These are phyloP conservation scores for Tetrapisispora nanseiensis DNA, from an alignment of 805 yeast genomes.

Conservation along the genomic window DNA sequence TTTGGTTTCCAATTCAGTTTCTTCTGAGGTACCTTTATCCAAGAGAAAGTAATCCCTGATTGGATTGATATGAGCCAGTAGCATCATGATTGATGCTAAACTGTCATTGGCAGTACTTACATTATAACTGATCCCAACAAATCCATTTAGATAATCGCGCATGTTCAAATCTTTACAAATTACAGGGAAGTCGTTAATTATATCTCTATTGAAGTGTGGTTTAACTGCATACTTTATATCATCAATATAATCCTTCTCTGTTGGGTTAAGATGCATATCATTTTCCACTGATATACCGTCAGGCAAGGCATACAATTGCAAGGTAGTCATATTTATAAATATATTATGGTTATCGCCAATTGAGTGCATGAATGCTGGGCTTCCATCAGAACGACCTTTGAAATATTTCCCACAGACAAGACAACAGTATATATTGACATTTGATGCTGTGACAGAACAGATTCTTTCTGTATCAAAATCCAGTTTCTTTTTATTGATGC, in stretches of 20 bases:
- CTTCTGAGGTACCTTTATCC: constrained; percentile 6
- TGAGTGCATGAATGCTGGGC: constrained; percentile 62
- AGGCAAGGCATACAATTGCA: constrained; percentile 51
- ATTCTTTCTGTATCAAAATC: constrained; percentile 65
- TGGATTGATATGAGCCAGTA: constrained; percentile 42
- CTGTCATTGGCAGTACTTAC: constrained; percentile 35
- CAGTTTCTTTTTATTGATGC: constrained; percentile 24
- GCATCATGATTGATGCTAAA: constrained; percentile 47
- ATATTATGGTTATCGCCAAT: constrained; percentile 54
- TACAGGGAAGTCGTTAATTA: constrained; percentile 29
- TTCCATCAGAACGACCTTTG: constrained; percentile 54
- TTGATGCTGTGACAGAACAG: constrained; percentile 55
- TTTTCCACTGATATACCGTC: constrained; percentile 29
- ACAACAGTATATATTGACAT: constrained; percentile 59
- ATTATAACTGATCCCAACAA: constrained; percentile 48
- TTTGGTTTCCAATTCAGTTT: constrained; percentile 33
- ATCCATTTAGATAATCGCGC: constrained; percentile 48
- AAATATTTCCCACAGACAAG: constrained; percentile 63
- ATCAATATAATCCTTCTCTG: constrained; percentile 21
- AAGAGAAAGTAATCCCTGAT: constrained; percentile 41
- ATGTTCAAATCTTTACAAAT: constrained; percentile 36
- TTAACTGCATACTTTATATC: constrained; percentile 45
- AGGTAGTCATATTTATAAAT: constrained; percentile 43
- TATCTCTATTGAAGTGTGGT: constrained; percentile 38
- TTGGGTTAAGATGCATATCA: neutral